A percentile compares a stretch with the other conserved stretches of the same genome.
phyloP scores from a whole-genome alignment of 2,329 filamentous ascomycete species.

The Rhexocercosporidium sp. region DNA sequence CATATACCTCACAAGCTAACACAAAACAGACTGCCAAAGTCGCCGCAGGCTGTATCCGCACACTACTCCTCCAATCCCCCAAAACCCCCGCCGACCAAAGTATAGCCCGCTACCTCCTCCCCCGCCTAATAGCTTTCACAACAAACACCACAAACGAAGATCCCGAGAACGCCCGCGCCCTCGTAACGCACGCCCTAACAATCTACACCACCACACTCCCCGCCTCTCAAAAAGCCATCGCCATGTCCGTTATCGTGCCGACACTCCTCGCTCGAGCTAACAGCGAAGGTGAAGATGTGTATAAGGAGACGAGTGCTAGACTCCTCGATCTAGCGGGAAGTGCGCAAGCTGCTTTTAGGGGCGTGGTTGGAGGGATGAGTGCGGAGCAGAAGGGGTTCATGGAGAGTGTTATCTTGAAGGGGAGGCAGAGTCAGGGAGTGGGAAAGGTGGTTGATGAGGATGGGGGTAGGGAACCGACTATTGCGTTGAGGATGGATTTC shows the following conservation, averaged over 20 bases:
- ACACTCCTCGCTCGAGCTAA: slow-evolving; percentile 75
- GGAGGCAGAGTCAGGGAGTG: slow-evolving; percentile 51
- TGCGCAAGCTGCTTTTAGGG: slow-evolving; percentile 75
- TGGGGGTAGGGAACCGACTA: slow-evolving; percentile 71
- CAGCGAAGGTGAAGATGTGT: slow-evolving; percentile 61
- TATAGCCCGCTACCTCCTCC: slow-evolving; percentile 76
- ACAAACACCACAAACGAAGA: slow-evolving; percentile 75
- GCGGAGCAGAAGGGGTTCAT: slow-evolving; percentile 75
- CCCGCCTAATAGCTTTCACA: slow-evolving; percentile 77
- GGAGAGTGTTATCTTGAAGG: slow-evolving; percentile 78
- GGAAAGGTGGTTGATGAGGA: slow-evolving; percentile 48
- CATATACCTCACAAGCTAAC: slow-evolving; percentile 22
- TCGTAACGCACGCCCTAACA: slow-evolving; percentile 76
- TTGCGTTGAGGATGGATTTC: slow-evolving; percentile 96
- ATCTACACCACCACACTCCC: slow-evolving; percentile 65
- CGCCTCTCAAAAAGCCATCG: slow-evolving; percentile 56
- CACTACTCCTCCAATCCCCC: slow-evolving; percentile 72
- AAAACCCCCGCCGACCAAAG: slow-evolving; percentile 70
- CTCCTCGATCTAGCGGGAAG: slow-evolving; percentile 81
- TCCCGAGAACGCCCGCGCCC: slow-evolving; percentile 73
- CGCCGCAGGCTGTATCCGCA: slow-evolving; percentile 86
- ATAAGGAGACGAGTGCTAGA: slow-evolving; percentile 75
- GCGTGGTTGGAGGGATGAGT: slow-evolving; percentile 73
- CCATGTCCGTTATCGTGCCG: slow-evolving; percentile 78
- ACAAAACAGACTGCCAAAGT: slow-evolving; percentile 78